Evolutionary conservation across 768 basidiomycete species (phyloP).

Genomic region (Tricholoma sp.): DNA sequence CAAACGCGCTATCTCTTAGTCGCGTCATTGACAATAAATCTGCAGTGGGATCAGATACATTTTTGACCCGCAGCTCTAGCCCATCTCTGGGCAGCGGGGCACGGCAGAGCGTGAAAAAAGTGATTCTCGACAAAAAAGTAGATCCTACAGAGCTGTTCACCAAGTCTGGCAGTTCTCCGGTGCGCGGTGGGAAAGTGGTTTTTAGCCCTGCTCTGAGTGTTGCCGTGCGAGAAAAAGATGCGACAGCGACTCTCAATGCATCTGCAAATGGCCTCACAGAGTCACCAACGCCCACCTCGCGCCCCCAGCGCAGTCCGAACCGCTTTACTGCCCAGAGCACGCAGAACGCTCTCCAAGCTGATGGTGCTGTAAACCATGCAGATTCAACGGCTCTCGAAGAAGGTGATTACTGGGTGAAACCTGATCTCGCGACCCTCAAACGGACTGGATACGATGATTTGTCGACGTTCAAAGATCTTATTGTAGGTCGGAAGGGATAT

Average conservation of each 20-base stretch:
- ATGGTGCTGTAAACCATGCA: conserved; percentile 19
- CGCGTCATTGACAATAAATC: conserved; percentile 39
- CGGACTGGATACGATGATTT: conserved; percentile 70
- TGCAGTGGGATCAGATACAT: conserved; percentile 50
- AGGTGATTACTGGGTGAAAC: conserved; percentile 91
- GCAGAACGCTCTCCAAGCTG: conserved; percentile 17
- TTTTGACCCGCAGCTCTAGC: conserved; percentile 57
- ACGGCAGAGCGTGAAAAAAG: conserved; percentile 86
- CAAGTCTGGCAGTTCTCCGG: conserved; percentile 42
- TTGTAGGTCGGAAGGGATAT: conserved; percentile 88
- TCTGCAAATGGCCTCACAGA: conserved; percentile 22
- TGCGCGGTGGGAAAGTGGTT: conserved; percentile 49
- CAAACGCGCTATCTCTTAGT: conserved; percentile 49
- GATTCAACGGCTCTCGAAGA: conserved; percentile 49
- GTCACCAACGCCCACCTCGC: conserved; percentile 32
- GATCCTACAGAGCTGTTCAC: conserved; percentile 67
- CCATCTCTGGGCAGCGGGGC: conserved; percentile 65
- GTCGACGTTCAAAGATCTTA: conserved; percentile 65
- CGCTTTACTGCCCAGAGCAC: conserved; percentile 34
- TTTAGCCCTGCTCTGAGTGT: conserved; percentile 75
- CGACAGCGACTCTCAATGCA: conserved; percentile 29
- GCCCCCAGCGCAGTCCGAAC: conserved; percentile 33
- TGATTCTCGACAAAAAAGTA: conserved; percentile 82
- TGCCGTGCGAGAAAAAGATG: conserved; percentile 72
- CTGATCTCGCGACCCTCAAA: conserved; percentile 68